Conservation (phyloP, 148 eudicot genomes). For the Amaranthus cruentus region DNA sequence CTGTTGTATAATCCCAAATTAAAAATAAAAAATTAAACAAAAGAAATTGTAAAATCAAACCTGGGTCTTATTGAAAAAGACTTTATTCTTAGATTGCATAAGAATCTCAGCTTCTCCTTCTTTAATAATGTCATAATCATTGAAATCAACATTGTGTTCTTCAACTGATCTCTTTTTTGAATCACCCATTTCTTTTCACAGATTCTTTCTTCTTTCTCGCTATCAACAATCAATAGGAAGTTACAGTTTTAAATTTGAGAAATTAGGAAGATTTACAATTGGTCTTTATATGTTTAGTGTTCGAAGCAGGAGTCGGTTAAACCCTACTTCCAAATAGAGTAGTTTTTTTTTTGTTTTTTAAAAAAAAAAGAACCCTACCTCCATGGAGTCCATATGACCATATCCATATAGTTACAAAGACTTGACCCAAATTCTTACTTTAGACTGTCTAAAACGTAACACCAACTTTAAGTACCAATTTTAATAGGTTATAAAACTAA, state of each 20-base stretch:
- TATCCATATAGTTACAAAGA: no score
- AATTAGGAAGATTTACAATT: no score
- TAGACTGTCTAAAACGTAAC: no score
- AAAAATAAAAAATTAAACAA: neutral
- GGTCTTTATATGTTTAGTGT: no score
- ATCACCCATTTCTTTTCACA: constrained; percentile 43
- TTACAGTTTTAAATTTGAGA: neutral
- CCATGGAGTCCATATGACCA: no score
- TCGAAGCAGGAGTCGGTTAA: no score
- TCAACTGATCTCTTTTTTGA: constrained; percentile 38
- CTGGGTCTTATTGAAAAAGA: constrained; percentile 93
- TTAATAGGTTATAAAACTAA: no score
- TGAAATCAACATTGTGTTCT: constrained; percentile 45
- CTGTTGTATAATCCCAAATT: neutral
- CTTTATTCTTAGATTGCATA: constrained; percentile 78
- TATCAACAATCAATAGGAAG: neutral
- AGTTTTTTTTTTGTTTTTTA: no score
- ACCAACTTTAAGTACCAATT: no score
- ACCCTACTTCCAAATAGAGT: no score
- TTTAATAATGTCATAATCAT: constrained; percentile 61
- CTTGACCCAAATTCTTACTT: no score
- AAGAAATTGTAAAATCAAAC: constrained; percentile 28
- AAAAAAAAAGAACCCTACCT: no score
- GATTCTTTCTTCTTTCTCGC: neutral
- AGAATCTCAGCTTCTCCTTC: constrained; percentile 99